phyloP scores from a whole-genome alignment of 192 early-diverging fungal genomes.

The Umbelopsis sp. region DNA sequence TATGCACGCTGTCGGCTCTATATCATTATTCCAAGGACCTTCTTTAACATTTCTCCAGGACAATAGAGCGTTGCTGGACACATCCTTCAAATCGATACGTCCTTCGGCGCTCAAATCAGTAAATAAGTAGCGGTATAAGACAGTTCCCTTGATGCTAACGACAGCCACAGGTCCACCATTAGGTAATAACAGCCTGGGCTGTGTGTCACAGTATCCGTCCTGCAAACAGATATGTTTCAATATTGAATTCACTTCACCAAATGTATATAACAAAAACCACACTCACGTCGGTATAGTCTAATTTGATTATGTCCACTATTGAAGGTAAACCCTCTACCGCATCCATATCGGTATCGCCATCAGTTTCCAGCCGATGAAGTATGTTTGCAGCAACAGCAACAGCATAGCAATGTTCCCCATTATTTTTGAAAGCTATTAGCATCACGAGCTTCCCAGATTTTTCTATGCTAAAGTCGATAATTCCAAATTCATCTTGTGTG shows the following conservation, averaged over 20 bases:
- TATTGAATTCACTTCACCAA: neutral
- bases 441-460: neutral
- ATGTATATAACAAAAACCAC: neutral
- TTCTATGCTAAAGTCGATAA: slow-evolving; percentile 7
- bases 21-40: neutral
- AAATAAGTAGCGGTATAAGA: neutral
- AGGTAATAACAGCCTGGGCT: neutral
- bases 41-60: slow-evolving; percentile 9
- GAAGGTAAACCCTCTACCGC: neutral
- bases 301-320: neutral
- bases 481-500: neutral
- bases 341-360: slow-evolving; percentile 5
- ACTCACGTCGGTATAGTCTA: slow-evolving; percentile 6
- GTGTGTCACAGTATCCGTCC: neutral
- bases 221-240: neutral
- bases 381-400: neutral
- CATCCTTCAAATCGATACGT: neutral
- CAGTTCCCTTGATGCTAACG: neutral
- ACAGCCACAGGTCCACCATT: slow-evolving; percentile 5
- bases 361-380: neutral
- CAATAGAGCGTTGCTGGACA: neutral
- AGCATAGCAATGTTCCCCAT: neutral
- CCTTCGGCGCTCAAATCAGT: neutral
- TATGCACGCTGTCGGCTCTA: slow-evolving; percentile 6
- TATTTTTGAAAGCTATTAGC: neutral